These are phyloP conservation scores for Pezicula radicicola DNA, from an alignment of 2,329 filamentous ascomycete species.

Conservation along the genomic window DNA sequence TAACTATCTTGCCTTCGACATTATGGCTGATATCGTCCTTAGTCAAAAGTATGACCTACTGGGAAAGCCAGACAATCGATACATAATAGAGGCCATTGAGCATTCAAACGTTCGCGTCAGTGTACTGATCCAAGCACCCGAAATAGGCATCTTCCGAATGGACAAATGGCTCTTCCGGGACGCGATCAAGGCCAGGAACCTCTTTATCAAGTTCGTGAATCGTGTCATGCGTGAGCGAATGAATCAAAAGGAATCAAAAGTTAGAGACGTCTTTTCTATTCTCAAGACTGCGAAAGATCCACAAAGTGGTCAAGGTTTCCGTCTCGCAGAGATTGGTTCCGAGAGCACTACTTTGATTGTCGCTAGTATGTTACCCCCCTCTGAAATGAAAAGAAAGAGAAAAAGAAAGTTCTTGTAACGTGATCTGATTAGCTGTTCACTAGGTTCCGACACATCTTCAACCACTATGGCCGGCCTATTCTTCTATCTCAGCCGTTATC, in stretches of 20 bases:
- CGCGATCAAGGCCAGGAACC: no score
- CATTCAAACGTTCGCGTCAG: slow-evolving; percentile 17
- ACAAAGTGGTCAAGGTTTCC: no score
- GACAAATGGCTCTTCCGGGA: background rate
- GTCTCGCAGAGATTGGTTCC: background rate
- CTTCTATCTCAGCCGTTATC: slow-evolving; percentile 33
- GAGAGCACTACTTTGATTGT: slow-evolving; percentile 6
- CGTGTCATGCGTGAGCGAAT: no score
- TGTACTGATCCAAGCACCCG: slow-evolving; percentile 5
- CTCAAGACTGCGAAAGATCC: no score
- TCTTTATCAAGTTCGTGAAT: no score
- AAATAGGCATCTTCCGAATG: background rate
- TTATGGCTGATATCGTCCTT: slow-evolving; percentile 21
- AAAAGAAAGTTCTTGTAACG: no score
- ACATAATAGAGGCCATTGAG: slow-evolving; percentile 12
- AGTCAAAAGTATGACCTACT: slow-evolving; percentile 7
- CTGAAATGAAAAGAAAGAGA: background rate
- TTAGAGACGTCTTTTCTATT: no score
- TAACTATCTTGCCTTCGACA: slow-evolving; percentile 20
- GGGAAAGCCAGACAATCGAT: slow-evolving; percentile 9
- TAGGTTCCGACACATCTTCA: slow-evolving; percentile 34
- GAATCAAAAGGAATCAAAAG: no score
- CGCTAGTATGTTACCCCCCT: slow-evolving; percentile 6
- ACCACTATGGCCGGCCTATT: slow-evolving; percentile 31
- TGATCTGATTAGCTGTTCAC: no score